A percentile compares a stretch with the other conserved stretches of the same genome.
Evolutionary conservation across 2,329 filamentous ascomycete species (phyloP).

Genomic region (Colletotrichum ledebouriae): DNA sequence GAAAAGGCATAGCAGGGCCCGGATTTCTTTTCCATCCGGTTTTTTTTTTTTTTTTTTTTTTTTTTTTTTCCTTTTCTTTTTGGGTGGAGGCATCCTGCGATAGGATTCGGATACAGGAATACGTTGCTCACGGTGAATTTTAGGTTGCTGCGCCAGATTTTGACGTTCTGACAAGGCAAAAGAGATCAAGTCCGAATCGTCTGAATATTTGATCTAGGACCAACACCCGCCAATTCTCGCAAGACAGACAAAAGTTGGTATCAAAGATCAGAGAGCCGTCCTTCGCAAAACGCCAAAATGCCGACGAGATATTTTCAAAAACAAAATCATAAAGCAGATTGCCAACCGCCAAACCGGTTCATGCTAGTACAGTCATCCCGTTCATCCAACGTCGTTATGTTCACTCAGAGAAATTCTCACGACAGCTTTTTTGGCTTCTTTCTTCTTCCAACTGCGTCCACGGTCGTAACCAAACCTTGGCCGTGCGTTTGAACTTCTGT

Average conservation of each 20-base stretch:
- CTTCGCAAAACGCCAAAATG: constrained; percentile 36
- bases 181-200: constrained; percentile 12
- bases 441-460: neutral
- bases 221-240: constrained; percentile 14
- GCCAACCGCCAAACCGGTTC: constrained; percentile 33
- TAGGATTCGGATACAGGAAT: neutral
- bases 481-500: neutral
- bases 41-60: too few species aligned
- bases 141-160: neutral
- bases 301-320: constrained; percentile 20
- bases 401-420: neutral
- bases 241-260: constrained; percentile 41
- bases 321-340: constrained; percentile 27
- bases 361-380: constrained; percentile 35
- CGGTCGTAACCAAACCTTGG: neutral
- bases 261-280: constrained; percentile 39
- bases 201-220: constrained; percentile 10
- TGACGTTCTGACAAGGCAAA: neutral
- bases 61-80: too few species aligned
- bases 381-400: constrained; percentile 34
- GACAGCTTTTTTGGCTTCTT: neutral
- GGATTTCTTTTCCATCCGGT: too few species aligned
- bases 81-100: too few species aligned
- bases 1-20: too few species aligned
- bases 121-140: neutral